Evolutionary conservation across 495 filamentous ascomycete species (phyloP), one percentile per base, ranked within the genome.

Genomic region (Parmelia sp.): DNA sequence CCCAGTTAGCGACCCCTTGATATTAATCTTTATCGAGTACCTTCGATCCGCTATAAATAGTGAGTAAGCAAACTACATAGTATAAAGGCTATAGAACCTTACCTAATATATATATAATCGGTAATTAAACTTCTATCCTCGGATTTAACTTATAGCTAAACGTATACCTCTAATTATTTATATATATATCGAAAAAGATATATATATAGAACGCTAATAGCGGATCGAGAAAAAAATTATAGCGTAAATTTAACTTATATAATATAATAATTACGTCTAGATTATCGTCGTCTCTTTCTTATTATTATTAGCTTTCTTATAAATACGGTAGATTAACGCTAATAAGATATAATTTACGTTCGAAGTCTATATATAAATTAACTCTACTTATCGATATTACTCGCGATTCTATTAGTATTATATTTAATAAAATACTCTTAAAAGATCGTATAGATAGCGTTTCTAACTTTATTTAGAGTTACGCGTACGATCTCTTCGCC

Each of bases 241-340:
- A 62, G 31, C 39, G 31, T 5, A 62, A 14, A 10, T 33, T 31
- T 17, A 47, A 47, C 36, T 56, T 35, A 23, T 62, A 62, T n/a
- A n/a, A 39, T 25, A 47, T 33, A 11, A 62, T 62, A 0, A 27
- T 25, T 29, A 62, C 36, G 19, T 47, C 3, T 10, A 62, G n/a
- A 3, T 62, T 49, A 19, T 62, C 56, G 60, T 62, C 60, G 23
- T 47, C 60, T 21, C 60, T 45, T 62, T 35, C 15, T 12, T 17
- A 27, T 37, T 1, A 2, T 40, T 47, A 29, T 61, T 11, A 61
- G 58, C 29, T 2, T 7, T 29, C 25, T 21, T 12, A 29, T 12
- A 2, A 1, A 3, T 21, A 35, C 12, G 10, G 2, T 15, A 21
- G 21, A 1, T 31, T 12, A 19, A 45, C 21, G 39, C 8, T 15